These are phyloP conservation scores for Echinosphaeria canescens DNA, from an alignment of 2,329 filamentous ascomycete species.

Conservation along the genomic window DNA sequence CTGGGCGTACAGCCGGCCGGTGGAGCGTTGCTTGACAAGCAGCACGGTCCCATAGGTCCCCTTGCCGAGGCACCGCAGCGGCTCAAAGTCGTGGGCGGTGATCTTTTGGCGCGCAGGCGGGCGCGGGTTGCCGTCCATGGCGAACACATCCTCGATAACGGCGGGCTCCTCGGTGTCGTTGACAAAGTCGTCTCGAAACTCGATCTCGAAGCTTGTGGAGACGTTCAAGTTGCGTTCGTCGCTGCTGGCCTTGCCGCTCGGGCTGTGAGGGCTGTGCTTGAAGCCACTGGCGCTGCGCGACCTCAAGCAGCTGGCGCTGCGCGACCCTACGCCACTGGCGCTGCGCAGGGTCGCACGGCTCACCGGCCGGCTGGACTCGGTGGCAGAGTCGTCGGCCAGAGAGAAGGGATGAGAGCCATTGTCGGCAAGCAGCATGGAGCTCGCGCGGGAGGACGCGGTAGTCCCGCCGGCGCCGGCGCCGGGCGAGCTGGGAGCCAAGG, in stretches of 20 bases:
- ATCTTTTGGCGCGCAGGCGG: conserved; percentile 65
- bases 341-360: conserved; percentile 10
- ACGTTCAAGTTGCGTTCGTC: conserved; percentile 51
- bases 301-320: conserved; percentile 22
- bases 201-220: conserved; percentile 64
- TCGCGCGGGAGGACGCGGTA: conserved; percentile 21
- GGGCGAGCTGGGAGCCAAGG: conserved; percentile 49
- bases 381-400: too few species aligned
- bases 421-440: conserved; percentile 30
- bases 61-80: conserved; percentile 81
- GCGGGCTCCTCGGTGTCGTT: conserved; percentile 36
- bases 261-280: conserved; percentile 27
- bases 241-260: conserved; percentile 31
- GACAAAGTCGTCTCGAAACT: conserved; percentile 66
- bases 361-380: conserved; percentile 19
- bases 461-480: conserved; percentile 7
- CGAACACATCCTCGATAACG: conserved; percentile 7
- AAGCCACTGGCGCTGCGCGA: conserved; percentile 19
- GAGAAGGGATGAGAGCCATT: too few species aligned
- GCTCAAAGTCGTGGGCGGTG: conserved; percentile 76
- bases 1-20: conserved; percentile 82
- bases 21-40: conserved; percentile 73
- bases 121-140: too few species aligned
- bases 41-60: conserved; percentile 91
- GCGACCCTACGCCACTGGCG: conserved; percentile 32